phyloP scores from a whole-genome alignment of 345 rosid genomes.

The Stellera chamaejasme region DNA sequence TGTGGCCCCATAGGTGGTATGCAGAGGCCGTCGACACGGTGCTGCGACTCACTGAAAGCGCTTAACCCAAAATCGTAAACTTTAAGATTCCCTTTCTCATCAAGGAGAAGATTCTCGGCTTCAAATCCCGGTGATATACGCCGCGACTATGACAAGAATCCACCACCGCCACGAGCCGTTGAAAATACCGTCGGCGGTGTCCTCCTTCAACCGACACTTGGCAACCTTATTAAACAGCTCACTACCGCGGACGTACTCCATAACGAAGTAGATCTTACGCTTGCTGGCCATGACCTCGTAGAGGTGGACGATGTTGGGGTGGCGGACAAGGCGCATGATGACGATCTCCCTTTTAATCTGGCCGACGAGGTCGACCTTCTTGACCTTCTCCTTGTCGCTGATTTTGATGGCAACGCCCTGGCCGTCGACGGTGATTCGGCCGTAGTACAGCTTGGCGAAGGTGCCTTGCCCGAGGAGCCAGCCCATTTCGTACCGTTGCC shows the following conservation, averaged over 20 bases:
- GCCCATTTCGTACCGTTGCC: constrained; percentile 64
- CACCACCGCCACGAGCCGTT: constrained; percentile 62
- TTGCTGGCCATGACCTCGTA: constrained; percentile 91
- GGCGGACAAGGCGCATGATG: constrained; percentile 68
- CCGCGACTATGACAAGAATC: constrained; percentile 86
- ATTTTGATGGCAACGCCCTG: constrained; percentile 67
- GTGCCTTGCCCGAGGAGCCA: constrained; percentile 79
- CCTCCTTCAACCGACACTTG: constrained; percentile 70
- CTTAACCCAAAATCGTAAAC: constrained; percentile 76
- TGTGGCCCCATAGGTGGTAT: constrained; percentile 85
- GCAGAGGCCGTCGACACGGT: constrained; percentile 68
- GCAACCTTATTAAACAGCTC: constrained; percentile 73
- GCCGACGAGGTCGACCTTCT: constrained; percentile 50
- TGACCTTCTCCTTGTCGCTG: constrained; percentile 60
- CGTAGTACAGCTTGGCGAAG: constrained; percentile 79
- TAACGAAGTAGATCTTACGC: constrained; percentile 65
- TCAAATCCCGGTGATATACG: constrained; percentile 78
- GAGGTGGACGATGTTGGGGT: constrained; percentile 70
- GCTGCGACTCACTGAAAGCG: constrained; percentile 40
- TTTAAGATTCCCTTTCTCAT: constrained; percentile 60
- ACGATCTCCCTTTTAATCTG: constrained; percentile 88
- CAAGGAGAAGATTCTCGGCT: constrained; percentile 78
- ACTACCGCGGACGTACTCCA: constrained; percentile 71
- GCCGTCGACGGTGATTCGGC: constrained; percentile 44
- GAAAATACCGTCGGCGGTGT: constrained; percentile 59